Percentiles rank a stretch among this genome's conserved stretches.
Evolutionary conservation across 2,329 filamentous ascomycete genomes (phyloP).

Genomic region (Xylaria sp.): DNA sequence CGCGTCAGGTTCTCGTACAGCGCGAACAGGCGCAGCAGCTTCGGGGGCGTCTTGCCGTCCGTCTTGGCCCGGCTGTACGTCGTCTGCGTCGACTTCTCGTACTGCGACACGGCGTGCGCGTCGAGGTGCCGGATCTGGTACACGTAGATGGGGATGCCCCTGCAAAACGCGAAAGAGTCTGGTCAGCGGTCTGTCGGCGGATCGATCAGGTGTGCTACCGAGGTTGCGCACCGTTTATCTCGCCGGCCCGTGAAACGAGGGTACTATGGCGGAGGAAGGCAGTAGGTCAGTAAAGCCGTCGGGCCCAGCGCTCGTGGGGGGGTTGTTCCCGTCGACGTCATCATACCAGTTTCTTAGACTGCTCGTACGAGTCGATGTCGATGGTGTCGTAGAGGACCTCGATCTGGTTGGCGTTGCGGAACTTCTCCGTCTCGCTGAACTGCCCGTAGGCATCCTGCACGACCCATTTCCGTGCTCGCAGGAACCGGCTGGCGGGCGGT

Average conservation of each 20-base stretch:
- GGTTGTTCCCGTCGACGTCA: conserved; percentile 11
- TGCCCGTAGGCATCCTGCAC: conserved; percentile 77
- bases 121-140: conserved; percentile 86
- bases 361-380: conserved; percentile 81
- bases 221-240: conserved; percentile 59
- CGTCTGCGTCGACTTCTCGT: conserved; percentile 66
- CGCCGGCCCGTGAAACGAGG: conserved; percentile 93
- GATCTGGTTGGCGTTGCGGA: conserved; percentile 79
- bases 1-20: conserved; percentile 91
- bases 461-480: conserved; percentile 82
- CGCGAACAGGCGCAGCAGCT: conserved; percentile 84
- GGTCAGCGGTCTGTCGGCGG: not conserved
- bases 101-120: conserved; percentile 76
- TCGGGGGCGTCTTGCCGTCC: conserved; percentile 69
- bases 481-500: conserved; percentile 65
- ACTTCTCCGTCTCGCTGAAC: conserved; percentile 86
- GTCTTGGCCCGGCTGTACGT: conserved; percentile 61
- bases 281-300: not conserved
- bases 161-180: conserved; percentile 35
- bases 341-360: conserved; percentile 71
- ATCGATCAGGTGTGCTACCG: not conserved
- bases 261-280: conserved; percentile 65
- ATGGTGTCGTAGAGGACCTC: conserved; percentile 84
- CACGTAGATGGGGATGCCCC: conserved; percentile 89
- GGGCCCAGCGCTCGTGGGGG: conserved; percentile 5